These are phyloP conservation scores for Hygrophoropsis aurantiaca DNA, from an alignment of 768 basidiomycete genomes.

Conservation along the genomic window DNA sequence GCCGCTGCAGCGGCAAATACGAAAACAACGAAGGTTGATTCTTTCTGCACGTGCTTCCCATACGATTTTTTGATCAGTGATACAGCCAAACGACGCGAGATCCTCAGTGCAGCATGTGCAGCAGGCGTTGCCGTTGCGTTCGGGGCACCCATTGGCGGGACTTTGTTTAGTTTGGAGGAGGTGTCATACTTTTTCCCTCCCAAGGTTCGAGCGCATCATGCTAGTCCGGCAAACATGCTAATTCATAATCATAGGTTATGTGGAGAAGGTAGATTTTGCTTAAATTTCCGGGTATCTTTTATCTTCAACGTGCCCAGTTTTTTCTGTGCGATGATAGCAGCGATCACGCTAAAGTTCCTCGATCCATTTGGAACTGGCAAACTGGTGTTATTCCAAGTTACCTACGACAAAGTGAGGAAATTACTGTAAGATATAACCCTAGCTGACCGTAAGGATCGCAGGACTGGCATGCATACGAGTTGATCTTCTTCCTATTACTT, in stretches of 20 bases:
- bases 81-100: slow-evolving; percentile 87
- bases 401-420: slow-evolving; percentile 71
- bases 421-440: background rate
- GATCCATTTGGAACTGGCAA: slow-evolving; percentile 97
- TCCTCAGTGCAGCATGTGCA: slow-evolving; percentile 93
- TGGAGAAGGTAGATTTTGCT: slow-evolving; percentile 74
- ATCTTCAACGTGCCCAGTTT: slow-evolving; percentile 64
- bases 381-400: slow-evolving; percentile 88
- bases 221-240: background rate
- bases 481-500: slow-evolving; percentile 80
- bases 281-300: slow-evolving; percentile 1
- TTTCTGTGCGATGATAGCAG: slow-evolving; percentile 97
- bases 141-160: slow-evolving; percentile 94
- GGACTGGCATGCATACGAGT: slow-evolving; percentile 93
- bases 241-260: slow-evolving; percentile 60
- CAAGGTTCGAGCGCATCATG: slow-evolving; percentile 49
- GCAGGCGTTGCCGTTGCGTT: slow-evolving; percentile 98
- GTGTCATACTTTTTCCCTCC: slow-evolving; percentile 97
- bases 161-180: slow-evolving; percentile 91
- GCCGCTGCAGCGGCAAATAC: slow-evolving; percentile 83
- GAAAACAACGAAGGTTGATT: slow-evolving; percentile 88
- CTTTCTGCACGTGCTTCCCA: background rate
- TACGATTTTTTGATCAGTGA: background rate
- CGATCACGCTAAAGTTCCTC: slow-evolving; percentile 87
- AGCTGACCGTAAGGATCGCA: slow-evolving; percentile 28